Evolutionary conservation across 148 eudicot genomes (phyloP), one percentile per base, ranked within the genome.

Genomic region (Pouteria glomerata): DNA sequence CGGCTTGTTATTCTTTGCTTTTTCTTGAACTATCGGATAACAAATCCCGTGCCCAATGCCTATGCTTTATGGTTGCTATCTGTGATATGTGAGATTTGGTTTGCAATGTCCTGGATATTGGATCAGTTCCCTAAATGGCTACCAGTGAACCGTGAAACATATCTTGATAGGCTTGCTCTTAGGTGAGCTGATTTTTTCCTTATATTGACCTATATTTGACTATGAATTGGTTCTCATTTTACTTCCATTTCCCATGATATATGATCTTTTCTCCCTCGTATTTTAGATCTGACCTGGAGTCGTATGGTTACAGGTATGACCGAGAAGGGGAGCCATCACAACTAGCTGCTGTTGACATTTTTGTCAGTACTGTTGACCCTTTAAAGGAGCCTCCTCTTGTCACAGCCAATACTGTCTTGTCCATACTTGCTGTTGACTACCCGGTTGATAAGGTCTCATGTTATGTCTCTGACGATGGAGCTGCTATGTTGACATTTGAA

Each of bases 101-200:
- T 87, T 78, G 91, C 88, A 45, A 24, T 87, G 57, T 87, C 91
- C 15, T 87, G 91, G 91, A 82, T 87, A 60, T 72, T 87, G 80
- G 91, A 87, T 87, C 91, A 87, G 80, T 87, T 87, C 72, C 91
- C 91, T 8, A 87, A 87, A 81, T 87, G 91, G 91, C 78, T 76
- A 61, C 91, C 91, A 2, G 64, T 87, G 23, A 84, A 87, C 66
- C 91, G 91, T 42, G 91, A 87, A 72, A 87, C 91, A 23, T 87
- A 84, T 68, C 88, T 87, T 16, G 91, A 87, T 66, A 80, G 91
- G 73, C 86, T 87, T 70, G 74, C 91, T 26, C 69, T 87, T 13
- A 80, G 91, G 91, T 82, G 37, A 68, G 69, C 24, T 7, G 31
- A 2, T 41, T 67, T 39, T 26, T 31, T 29, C 68, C 61, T 27